Base-by-base conservation (phyloP, 805 yeast species). In the Metschnikowia koreensis region DNA sequence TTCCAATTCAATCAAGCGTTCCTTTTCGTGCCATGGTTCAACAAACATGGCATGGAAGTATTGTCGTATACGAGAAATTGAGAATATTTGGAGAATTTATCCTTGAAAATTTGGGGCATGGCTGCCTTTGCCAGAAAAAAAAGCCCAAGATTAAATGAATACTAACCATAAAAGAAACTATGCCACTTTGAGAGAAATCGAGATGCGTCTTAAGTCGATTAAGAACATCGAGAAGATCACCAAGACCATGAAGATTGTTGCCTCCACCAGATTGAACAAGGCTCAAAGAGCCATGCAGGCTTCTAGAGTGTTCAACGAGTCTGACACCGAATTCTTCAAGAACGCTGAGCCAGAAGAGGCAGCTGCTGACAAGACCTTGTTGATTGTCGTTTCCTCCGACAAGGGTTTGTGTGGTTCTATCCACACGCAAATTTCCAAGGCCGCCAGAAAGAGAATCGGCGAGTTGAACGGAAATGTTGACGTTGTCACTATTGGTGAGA, bases 201-300 rank as follows among this genome's bases (percentile, higher is more conserved):
- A 94, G 81, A 87, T 83, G 75, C 96, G 99, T 81, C 84, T 94
- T 71, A 94, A 94, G 81, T 90, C 97, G 60, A 94, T 94, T 74
- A 94, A 93, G 82, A 94, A 94, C 83, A 93, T 94, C 74, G 97
- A 94, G 80, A 94, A 94, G 81, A 94, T 94, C 79, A 94, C 99
- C 78, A 94, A 94, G 79, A 94, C 99, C 75, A 94, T 94, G 98
- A 94, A 92, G 82, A 87, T 94, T 76, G 99, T 94, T 67, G 99
- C 99, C 40, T 93, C 98, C 40, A 94, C 99, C 64, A 87, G 97
- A 79, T 83, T 94, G 73, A 81, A 83, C 71, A 91, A 89, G 77
- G 99, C 99, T 56, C 97, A 91, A 77, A 88, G 86, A 74, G 96
- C 97, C 56, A 93, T 91, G 91, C 77, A 80, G 62, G 82, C 89